A percentile compares a stretch with the other conserved stretches of the same genome.
Evolutionary conservation across 352 stramenopile genomes (phyloP).

Genomic region (Pythium rishiriense): DNA sequence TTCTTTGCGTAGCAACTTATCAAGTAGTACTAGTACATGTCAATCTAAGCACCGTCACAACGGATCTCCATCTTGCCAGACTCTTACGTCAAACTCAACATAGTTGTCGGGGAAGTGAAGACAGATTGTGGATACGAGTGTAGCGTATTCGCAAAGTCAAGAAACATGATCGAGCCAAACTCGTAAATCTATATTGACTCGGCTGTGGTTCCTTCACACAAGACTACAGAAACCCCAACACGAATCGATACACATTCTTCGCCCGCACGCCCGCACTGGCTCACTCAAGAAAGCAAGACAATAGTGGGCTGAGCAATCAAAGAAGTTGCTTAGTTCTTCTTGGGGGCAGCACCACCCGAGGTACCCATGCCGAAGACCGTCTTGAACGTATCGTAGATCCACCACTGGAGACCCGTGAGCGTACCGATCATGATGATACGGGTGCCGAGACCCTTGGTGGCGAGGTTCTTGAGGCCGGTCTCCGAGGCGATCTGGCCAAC

Average conservation of each 20-base stretch:
- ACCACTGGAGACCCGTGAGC: slow-evolving; percentile 95
- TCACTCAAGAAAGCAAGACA: neutral
- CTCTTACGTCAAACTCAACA: too few species aligned
- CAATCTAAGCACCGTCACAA: too few species aligned
- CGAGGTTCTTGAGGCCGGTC: slow-evolving; percentile 73
- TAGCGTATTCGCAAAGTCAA: neutral
- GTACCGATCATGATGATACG: slow-evolving; percentile 97
- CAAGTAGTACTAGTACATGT: neutral
- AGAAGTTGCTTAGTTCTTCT: slow-evolving; percentile 51
- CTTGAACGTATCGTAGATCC: slow-evolving; percentile 97
- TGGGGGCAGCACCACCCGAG: slow-evolving; percentile 74
- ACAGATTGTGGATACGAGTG: neutral
- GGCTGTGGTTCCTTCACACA: slow-evolving; percentile 8
- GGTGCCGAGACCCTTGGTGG: slow-evolving; percentile 89
- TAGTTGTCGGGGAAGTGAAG: too few species aligned
- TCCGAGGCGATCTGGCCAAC: slow-evolving; percentile 89
- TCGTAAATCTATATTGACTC: slow-evolving; percentile 35
- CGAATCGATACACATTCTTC: slow-evolving; percentile 26
- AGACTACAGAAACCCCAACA: slow-evolving; percentile 18
- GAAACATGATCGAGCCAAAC: slow-evolving; percentile 8
- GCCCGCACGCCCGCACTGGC: neutral
- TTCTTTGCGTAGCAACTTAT: slow-evolving; percentile 66
- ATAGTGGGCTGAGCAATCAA: neutral
- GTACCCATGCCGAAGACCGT: slow-evolving; percentile 91
- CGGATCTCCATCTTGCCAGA: too few species aligned